These are phyloP conservation scores for Fusarium zealandicum DNA, from an alignment of 2,329 filamentous ascomycete species.

Conservation along the genomic window DNA sequence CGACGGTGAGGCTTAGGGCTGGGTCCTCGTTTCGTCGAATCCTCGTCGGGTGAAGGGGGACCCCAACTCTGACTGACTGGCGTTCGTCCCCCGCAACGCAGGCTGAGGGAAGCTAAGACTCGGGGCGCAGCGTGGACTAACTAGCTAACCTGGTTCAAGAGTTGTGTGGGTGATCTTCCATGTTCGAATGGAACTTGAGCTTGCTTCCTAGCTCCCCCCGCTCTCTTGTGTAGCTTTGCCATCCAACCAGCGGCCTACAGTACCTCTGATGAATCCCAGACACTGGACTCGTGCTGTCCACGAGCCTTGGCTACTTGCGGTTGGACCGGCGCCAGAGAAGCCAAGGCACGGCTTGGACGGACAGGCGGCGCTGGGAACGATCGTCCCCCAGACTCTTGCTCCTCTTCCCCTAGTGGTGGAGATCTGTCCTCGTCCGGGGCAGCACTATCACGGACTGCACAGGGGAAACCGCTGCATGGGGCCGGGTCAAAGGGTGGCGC, in stretches of 20 bases:
- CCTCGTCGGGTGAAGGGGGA: slow-evolving; percentile 38
- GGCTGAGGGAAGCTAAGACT: slow-evolving; percentile 26
- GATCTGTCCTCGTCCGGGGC: slow-evolving; percentile 24
- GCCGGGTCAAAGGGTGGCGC: slow-evolving; percentile 43
- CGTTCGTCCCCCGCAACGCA: slow-evolving; percentile 36
- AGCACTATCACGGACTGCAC: slow-evolving; percentile 14
- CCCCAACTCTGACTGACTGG: slow-evolving; percentile 33
- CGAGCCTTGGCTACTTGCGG: slow-evolving; percentile 30
- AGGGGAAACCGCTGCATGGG: slow-evolving; percentile 19
- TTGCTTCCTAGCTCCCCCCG: neutral
- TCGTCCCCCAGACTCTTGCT: slow-evolving; percentile 20
- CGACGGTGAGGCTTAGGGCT: slow-evolving; percentile 26
- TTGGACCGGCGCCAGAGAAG: slow-evolving; percentile 17
- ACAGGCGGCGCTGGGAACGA: slow-evolving; percentile 31
- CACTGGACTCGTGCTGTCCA: slow-evolving; percentile 21
- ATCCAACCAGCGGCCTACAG: neutral
- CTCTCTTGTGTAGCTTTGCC: neutral
- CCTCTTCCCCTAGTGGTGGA: slow-evolving; percentile 40
- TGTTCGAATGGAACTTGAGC: neutral
- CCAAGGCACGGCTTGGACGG: slow-evolving; percentile 22
- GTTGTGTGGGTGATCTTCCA: neutral
- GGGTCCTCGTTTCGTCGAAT: neutral
- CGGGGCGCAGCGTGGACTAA: slow-evolving; percentile 20
- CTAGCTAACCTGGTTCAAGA: slow-evolving; percentile 5
- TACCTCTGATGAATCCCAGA: slow-evolving; percentile 26